These are phyloP conservation scores for Sanguinoderma infundibulare DNA, from an alignment of 1,284 basidiomycete genomes.

Conservation along the genomic window DNA sequence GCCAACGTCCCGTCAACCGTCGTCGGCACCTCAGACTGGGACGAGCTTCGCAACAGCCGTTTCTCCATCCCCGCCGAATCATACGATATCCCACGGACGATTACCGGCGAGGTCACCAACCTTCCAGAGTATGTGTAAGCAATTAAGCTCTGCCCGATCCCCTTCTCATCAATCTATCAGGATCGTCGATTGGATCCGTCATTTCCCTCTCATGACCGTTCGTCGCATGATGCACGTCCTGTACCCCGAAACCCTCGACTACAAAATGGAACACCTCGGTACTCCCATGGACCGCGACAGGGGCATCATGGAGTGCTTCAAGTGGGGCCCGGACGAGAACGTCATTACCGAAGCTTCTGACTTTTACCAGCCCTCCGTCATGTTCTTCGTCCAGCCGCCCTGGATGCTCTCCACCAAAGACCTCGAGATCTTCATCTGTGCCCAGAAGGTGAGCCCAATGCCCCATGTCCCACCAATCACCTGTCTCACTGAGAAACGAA, in stretches of 20 bases:
- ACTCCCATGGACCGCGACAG: not conserved
- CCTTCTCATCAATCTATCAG: conserved; percentile 27
- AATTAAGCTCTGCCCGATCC: not conserved
- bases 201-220: conserved; percentile 57
- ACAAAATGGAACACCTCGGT: not conserved
- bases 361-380: conserved; percentile 41
- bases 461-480: not conserved
- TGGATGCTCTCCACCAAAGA: conserved; percentile 64
- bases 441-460: conserved; percentile 45
- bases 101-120: conserved; percentile 1
- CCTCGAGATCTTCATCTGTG: conserved; percentile 54
- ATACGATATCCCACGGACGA: not conserved
- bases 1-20: not conserved
- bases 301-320: conserved; percentile 3
- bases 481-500: not conserved
- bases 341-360: conserved; percentile 21
- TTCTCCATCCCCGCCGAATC: not conserved
- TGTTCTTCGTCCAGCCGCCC: conserved; percentile 66
- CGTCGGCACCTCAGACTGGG: not conserved
- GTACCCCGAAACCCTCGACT: conserved; percentile 42
- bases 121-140: not conserved
- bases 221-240: conserved; percentile 56
- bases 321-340: conserved; percentile 46
- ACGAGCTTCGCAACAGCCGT: not conserved
- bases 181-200: conserved; percentile 48